phyloP scores from a whole-genome alignment of 176 grass and related monocot species.

The Oryza glumipatula region DNA sequence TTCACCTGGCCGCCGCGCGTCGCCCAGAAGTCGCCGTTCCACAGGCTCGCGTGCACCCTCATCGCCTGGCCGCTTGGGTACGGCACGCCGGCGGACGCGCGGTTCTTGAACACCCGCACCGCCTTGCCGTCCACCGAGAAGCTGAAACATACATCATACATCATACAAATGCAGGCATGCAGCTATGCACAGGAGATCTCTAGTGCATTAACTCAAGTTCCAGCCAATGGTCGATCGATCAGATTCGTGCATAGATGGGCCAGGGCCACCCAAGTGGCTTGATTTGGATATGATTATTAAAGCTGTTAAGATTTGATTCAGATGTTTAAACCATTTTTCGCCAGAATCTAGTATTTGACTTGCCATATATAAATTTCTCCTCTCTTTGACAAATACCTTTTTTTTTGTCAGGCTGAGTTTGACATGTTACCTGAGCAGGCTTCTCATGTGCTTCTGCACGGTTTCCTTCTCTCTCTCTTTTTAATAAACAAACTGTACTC shows the following conservation, averaged over 20 bases:
- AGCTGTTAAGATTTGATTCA: slow-evolving; percentile 34
- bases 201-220: not conserved
- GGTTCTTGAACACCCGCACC: slow-evolving; percentile 48
- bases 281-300: not conserved
- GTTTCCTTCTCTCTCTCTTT: not conserved
- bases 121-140: slow-evolving; percentile 51
- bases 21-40: slow-evolving; percentile 59
- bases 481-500: not conserved
- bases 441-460: slow-evolving; percentile 27
- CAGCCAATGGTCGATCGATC: not conserved
- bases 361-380: not conserved
- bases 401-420: slow-evolving; percentile 7
- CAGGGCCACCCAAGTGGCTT: not conserved
- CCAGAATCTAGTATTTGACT: slow-evolving; percentile 45
- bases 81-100: not conserved
- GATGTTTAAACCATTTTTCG: slow-evolving; percentile 25
- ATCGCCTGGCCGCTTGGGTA: slow-evolving; percentile 47
- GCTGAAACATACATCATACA: slow-evolving; percentile 17
- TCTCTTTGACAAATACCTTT: not conserved
- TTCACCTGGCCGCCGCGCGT: slow-evolving; percentile 54
- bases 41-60: slow-evolving; percentile 43
- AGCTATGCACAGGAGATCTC: not conserved
- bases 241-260: not conserved
- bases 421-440: not conserved
- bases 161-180: not conserved